These are phyloP conservation scores for Heliocybe sulcata DNA, from an alignment of 1,284 basidiomycete genomes.

Conservation along the genomic window DNA sequence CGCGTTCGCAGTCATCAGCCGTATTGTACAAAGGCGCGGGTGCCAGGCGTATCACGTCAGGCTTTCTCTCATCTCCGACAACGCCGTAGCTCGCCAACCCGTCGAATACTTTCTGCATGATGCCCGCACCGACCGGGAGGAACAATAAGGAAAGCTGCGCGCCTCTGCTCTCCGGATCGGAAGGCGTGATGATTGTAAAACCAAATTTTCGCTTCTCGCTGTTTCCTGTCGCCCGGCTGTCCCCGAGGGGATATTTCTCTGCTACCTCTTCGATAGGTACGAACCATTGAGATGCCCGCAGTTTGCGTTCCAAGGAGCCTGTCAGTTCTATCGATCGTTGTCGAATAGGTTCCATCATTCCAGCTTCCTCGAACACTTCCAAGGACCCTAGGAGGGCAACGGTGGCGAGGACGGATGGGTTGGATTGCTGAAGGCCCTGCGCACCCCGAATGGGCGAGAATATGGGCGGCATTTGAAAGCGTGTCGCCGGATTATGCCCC, in stretches of 20 bases:
- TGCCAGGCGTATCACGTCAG: conserved; percentile 84
- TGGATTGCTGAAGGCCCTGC: conserved; percentile 93
- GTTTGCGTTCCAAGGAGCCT: conserved; percentile 56
- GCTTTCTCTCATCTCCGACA: conserved; percentile 84
- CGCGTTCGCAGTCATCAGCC: conserved; percentile 67
- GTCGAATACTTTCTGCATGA: conserved; percentile 69
- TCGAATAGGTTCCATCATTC: conserved; percentile 66
- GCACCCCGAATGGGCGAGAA: conserved; percentile 88
- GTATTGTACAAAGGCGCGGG: conserved; percentile 85
- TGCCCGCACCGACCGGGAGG: conserved; percentile 48
- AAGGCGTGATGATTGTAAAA: conserved; percentile 88
- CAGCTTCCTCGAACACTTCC: conserved; percentile 71
- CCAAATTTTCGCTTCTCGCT: conserved; percentile 26
- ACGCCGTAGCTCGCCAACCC: conserved; percentile 66
- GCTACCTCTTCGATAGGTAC: conserved; percentile 34
- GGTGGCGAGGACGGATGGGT: conserved; percentile 79
- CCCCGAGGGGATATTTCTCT: conserved; percentile 21
- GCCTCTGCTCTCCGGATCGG: conserved; percentile 59
- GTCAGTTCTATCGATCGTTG: conserved; percentile 71
- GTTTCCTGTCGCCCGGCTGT: neutral
- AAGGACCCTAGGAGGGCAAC: conserved; percentile 79
- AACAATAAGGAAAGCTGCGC: conserved; percentile 84
- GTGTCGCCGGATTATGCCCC: conserved; percentile 84
- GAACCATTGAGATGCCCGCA: conserved; percentile 59
- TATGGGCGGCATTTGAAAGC: conserved; percentile 84